Percentiles rank a stretch among this genome's conserved stretches.
Evolutionary conservation across 2,329 filamentous ascomycete genomes (phyloP).

Genomic region (Monilinia polystroma): DNA sequence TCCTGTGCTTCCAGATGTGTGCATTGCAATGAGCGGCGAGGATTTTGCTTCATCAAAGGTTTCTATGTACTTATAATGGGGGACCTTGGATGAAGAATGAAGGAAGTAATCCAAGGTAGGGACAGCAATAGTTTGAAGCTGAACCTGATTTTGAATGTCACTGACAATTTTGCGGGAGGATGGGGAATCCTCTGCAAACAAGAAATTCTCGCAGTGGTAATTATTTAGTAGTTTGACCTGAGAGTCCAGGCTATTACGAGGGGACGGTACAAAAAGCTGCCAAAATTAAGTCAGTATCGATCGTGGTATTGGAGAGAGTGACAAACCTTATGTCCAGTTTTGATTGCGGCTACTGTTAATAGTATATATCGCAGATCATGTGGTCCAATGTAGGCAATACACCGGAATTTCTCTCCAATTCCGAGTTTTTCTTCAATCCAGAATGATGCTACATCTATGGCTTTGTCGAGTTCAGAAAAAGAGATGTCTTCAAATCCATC

Average conservation of each 20-base stretch:
- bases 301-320: background rate
- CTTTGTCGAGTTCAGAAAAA: slow-evolving; percentile 28
- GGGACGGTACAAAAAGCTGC: slow-evolving; percentile 16
- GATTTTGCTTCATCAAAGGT: slow-evolving; percentile 33
- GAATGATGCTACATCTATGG: slow-evolving; percentile 27
- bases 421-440: slow-evolving; percentile 24
- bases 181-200: slow-evolving; percentile 10
- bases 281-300: background rate
- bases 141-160: background rate
- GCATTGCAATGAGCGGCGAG: slow-evolving; percentile 17
- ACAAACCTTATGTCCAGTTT: slow-evolving; percentile 19
- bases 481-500: slow-evolving; percentile 26
- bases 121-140: background rate
- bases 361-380: slow-evolving; percentile 19
- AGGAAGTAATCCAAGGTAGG: slow-evolving; percentile 10
- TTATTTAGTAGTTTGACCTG: slow-evolving; percentile 13
- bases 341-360: slow-evolving; percentile 14
- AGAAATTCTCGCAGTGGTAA: background rate
- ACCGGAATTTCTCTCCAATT: slow-evolving; percentile 37
- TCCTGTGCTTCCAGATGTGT: slow-evolving; percentile 27
- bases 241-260: slow-evolving; percentile 11
- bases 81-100: background rate
- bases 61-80: slow-evolving; percentile 9
- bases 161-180: background rate
- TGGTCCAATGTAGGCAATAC: slow-evolving; percentile 47